phyloP scores from a whole-genome alignment of 441 rosid species.

The Populus tomentosa region DNA sequence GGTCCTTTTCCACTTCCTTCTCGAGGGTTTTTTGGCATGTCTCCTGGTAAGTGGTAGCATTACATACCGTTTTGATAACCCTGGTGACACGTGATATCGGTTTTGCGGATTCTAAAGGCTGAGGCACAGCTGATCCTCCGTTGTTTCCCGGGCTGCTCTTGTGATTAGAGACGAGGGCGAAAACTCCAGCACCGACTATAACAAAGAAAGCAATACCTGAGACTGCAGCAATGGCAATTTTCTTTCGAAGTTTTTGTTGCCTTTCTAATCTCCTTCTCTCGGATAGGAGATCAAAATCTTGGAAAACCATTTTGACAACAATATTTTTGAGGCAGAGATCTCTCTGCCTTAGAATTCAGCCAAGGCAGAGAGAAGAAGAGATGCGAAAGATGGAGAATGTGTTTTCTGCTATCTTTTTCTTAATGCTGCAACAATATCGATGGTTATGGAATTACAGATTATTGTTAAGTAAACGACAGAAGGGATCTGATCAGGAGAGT shows the following conservation, averaged over 20 bases:
- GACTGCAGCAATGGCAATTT: conserved; percentile 36
- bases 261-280: conserved; percentile 61
- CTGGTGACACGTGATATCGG: conserved; percentile 21
- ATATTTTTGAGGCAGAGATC: conserved; percentile 28
- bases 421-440: background rate
- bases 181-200: conserved; percentile 33
- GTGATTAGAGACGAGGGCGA: conserved; percentile 25
- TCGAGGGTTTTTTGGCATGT: conserved; percentile 41
- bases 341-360: conserved; percentile 67
- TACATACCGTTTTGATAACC: conserved; percentile 41
- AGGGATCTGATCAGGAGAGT: conserved; percentile 54
- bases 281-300: conserved; percentile 70
- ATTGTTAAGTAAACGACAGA: conserved; percentile 17
- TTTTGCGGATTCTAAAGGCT: background rate
- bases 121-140: background rate
- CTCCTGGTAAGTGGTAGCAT: conserved; percentile 36
- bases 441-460: conserved; percentile 14
- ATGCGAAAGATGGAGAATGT: background rate
- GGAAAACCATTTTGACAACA: conserved; percentile 49
- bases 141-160: background rate
- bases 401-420: background rate
- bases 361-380: conserved; percentile 46
- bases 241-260: conserved; percentile 41
- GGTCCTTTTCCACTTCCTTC: conserved; percentile 24
- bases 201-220: conserved; percentile 30